Evolutionary conservation across 1,284 basidiomycete genomes (phyloP), one percentile per base, ranked within the genome.

Genomic region (Ceratobasidium papillatum): DNA sequence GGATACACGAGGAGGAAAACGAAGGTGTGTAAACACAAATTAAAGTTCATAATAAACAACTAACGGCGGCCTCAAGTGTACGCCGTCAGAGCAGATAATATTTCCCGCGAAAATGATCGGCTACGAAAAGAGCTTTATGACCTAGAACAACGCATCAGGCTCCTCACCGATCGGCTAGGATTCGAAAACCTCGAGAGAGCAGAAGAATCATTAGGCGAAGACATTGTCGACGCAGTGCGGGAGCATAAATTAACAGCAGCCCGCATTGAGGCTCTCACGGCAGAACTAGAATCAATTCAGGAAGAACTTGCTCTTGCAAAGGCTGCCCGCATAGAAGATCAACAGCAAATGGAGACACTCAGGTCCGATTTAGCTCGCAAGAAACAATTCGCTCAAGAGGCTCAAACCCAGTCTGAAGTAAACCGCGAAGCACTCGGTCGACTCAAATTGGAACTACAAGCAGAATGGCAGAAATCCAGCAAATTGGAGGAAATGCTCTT

Each of bases 151-250:
- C 74, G 76, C 2, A 51, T 65, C 34, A 66, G 54, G 1, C 74
- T 75, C 32, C 66, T 78, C 1, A 75, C 76, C 3, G 77, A 76
- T 27, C 74, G 64, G 3, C 77, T 79, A 25, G 78, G 78, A 14
- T 79, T 78, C 51, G 27, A 63, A 4, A 62, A 56, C 56, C 66
- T 77, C 14, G 75, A 78, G 19, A 64, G 74, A 9, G 73, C 77
- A 9, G 77, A 77, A 45, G 62, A 65, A 52, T 58, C 66, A 3
- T 32, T 69, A 38, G 52, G 43, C 47, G 66, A 69, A 19, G 52
- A 41, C 2, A 17, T 58, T 3, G 66, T 43, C 22, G 7, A 38
- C 17, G 38, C 36, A 0, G 41, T 58, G 25, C 66, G 38, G n/a
- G 36, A 69, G 12, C 66, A 69, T 27, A 69, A 69, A 58, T 4